A percentile compares a stretch with the other conserved stretches of the same genome.
Conservation (phyloP, 768 basidiomycete species). For the Tubosaeta sp. region DNA sequence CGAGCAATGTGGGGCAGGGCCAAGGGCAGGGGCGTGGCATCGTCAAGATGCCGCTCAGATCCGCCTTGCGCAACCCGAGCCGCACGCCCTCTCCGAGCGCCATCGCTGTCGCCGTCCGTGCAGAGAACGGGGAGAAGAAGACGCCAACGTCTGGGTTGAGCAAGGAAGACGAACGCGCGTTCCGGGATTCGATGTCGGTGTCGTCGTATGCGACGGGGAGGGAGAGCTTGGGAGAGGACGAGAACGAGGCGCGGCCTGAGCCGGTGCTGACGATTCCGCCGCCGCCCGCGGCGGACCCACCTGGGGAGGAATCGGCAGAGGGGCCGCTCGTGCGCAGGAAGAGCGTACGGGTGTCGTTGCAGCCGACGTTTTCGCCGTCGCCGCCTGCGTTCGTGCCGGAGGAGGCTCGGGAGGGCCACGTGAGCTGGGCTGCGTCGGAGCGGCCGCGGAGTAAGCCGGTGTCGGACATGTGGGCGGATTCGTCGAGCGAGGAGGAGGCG, state of each 20-base stretch:
- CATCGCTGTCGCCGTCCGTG: neutral
- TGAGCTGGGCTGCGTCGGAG: neutral
- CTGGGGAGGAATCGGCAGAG: neutral
- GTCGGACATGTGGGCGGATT: constrained; percentile 63
- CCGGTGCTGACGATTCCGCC: constrained; percentile 9
- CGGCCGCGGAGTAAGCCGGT: neutral
- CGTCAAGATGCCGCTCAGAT: constrained; percentile 51
- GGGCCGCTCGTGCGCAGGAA: constrained; percentile 40
- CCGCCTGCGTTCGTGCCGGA: constrained; percentile 64
- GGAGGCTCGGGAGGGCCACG: constrained; percentile 38
- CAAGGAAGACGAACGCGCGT: neutral
- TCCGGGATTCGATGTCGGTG: constrained; percentile 29
- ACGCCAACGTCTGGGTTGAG: neutral
- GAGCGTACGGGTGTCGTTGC: constrained; percentile 74
- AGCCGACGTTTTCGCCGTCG: constrained; percentile 70
- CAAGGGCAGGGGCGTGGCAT: constrained; percentile 7
- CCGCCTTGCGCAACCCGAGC: constrained; percentile 55
- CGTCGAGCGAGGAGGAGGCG: constrained; percentile 70
- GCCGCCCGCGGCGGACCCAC: constrained; percentile 8
- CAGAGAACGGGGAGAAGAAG: neutral
- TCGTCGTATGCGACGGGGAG: constrained; percentile 66
- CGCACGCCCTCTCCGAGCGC: constrained; percentile 46
- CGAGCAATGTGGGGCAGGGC: neutral
- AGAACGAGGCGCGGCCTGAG: neutral
- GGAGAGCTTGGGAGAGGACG: constrained; percentile 43